Conservation (phyloP, 208 protist genomes). For the Angomonas ambiguus region DNA sequence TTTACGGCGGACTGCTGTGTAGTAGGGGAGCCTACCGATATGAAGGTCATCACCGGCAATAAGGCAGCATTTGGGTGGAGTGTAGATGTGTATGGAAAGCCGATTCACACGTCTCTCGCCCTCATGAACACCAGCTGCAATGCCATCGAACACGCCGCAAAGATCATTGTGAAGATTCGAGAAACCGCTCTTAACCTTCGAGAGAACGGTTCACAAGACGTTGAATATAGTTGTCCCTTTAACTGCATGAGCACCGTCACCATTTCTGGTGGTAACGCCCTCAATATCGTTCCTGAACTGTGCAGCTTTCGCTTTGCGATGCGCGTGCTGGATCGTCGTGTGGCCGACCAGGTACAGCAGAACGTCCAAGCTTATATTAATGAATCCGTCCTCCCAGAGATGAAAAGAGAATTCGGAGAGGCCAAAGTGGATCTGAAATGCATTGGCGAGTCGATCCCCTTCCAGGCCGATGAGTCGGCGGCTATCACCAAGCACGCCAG, state of each 20-base stretch:
- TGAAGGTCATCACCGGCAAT: slow-evolving; percentile 29
- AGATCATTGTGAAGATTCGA: slow-evolving; percentile 39
- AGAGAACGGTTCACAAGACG: slow-evolving; percentile 15
- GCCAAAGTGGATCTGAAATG: slow-evolving; percentile 21
- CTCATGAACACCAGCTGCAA: slow-evolving; percentile 42
- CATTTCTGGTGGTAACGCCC: slow-evolving; percentile 37
- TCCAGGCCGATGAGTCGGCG: slow-evolving; percentile 26
- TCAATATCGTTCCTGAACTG: slow-evolving; percentile 48
- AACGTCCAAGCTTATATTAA: slow-evolving; percentile 34
- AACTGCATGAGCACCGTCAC: slow-evolving; percentile 23
- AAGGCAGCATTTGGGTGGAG: slow-evolving; percentile 25
- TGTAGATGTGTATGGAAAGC: slow-evolving; percentile 35
- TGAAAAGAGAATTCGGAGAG: slow-evolving; percentile 36
- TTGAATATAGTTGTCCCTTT: slow-evolving; percentile 27
- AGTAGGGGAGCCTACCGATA: slow-evolving; percentile 34
- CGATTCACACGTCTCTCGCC: slow-evolving; percentile 41
- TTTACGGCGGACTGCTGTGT: slow-evolving; percentile 42
- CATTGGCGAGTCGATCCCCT: slow-evolving; percentile 14
- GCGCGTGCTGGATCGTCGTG: slow-evolving; percentile 27
- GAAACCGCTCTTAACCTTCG: slow-evolving; percentile 24
- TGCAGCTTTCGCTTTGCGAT: slow-evolving; percentile 36
- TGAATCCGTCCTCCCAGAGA: slow-evolving; percentile 21
- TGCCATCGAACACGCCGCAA: slow-evolving; percentile 31
- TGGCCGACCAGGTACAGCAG: slow-evolving; percentile 19
- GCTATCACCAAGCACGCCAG: slow-evolving; percentile 28